These are phyloP conservation scores for Mycosarcoma maydis DNA, from an alignment of 1,284 basidiomycete species.

Conservation along the genomic window DNA sequence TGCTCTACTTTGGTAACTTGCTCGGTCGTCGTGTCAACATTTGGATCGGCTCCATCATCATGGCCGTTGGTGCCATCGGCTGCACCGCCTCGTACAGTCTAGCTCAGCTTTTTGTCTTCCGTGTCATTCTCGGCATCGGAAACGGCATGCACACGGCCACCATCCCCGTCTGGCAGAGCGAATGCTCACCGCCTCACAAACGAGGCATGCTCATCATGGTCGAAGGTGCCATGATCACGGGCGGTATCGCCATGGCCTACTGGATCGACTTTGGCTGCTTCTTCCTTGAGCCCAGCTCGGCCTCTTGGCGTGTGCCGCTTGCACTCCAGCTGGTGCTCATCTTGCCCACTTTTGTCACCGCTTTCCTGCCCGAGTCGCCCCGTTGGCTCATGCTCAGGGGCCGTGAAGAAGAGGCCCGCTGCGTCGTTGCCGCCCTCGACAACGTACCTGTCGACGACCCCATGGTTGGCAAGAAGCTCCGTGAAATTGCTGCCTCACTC, in stretches of 20 bases:
- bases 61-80: constrained; percentile 57
- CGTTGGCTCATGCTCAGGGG: constrained; percentile 64
- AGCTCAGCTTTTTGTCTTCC: constrained; percentile 59
- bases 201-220: constrained; percentile 66
- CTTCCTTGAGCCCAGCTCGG: constrained; percentile 49
- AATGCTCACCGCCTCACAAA: constrained; percentile 63
- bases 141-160: constrained; percentile 66
- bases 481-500: constrained; percentile 57
- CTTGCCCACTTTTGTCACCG: constrained; percentile 64
- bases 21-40: constrained; percentile 62
- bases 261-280: constrained; percentile 65
- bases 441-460: constrained; percentile 54
- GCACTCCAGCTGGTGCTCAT: constrained; percentile 64
- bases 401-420: constrained; percentile 53
- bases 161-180: constrained; percentile 65
- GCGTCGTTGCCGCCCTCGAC: constrained; percentile 58
- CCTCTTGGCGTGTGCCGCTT: constrained; percentile 61
- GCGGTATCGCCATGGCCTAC: constrained; percentile 60
- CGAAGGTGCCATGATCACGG: constrained; percentile 62
- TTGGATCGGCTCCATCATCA: constrained; percentile 61
- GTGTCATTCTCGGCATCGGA: constrained; percentile 62
- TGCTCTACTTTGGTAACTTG: constrained; percentile 58
- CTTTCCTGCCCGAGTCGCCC: constrained; percentile 63
- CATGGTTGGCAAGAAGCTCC: constrained; percentile 47
- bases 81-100: constrained; percentile 53